Evolutionary conservation across 768 basidiomycete genomes (phyloP), one percentile per base, ranked within the genome.

Genomic region (Boletus huronensis): DNA sequence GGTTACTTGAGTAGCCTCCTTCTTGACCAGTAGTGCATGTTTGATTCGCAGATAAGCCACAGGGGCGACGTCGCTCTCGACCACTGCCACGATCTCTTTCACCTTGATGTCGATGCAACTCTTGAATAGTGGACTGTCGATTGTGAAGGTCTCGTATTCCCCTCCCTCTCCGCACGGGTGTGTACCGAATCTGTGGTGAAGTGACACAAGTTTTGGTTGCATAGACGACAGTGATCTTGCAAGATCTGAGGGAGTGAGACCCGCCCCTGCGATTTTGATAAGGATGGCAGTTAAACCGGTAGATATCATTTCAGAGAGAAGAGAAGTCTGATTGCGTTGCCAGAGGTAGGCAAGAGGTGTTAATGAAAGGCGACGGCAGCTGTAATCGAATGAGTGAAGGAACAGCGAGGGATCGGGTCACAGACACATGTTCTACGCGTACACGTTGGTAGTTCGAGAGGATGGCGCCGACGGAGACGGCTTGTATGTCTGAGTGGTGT

Each of bases 111-210:
- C 67, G 34, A 99, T 87, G 10, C 80, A 77, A 36, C 79, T 79
- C 60, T 91, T 90, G 81, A 95, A 98, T 13, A 96, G 65, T 0
- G 95, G 91, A 57, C 88, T 90, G 60, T 97, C 91, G 13, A 94
- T 74, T 1, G 96, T 98, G 53, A 98, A 75, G 0, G 88, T 91
- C 68, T 99, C 97, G 70, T 98, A 99, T 73, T 99, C 97, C 2
- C 97, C 97, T 2, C 97, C 97, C 73, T 99, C 97, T 10, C 97
- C 97, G 58, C 96, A 98, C 2, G 96, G 81, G 66, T 99, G 97
- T 0, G 88, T 86, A 5, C 94, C 94, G 63, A 93, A 99, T 26
- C 83, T 71, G 10, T 72, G 65, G 67, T 95, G 92, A 62, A 99
- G 78, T 61, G 82, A 85, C 16, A 74, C 60, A 23, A 99, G 74